Base-by-base conservation (phyloP, 345 rosid species). In the Pelargonium nanum region DNA sequence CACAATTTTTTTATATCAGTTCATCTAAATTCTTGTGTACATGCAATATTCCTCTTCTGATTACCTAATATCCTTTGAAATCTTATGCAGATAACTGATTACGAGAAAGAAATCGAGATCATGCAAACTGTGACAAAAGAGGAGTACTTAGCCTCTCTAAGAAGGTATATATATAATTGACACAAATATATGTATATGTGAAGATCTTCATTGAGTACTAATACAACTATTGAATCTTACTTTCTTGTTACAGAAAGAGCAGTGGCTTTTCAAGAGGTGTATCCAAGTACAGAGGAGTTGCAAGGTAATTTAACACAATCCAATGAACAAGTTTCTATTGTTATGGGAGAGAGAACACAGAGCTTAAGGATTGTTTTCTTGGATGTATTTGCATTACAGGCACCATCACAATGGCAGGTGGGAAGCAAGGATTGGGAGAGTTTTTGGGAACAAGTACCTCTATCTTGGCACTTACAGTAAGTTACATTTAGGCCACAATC, bases 371-470 rank as follows among this genome's bases (percentile, higher is more conserved):
- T 26, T 28, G 22, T 19, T 30, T 19, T 7, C 20, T 22, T 21
- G 19, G 19, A 21, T 12, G 1, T 17, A 55, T 23, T 15, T 28
- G 19, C 30, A 57, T 24, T 59, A 70, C 83, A 83, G 88, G 78
- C 87, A 82, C 69, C 90, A 82, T 59, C 83, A 85, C 51, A 85
- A 85, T 58, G 87, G 90, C 40, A 76, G 85, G 75, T 85, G 90
- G 90, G 90, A 85, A 71, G 90, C 87, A 53, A 80, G 90, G 60
- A 85, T 85, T 30, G 87, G 87, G 25, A 74, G 91, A 74, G 85
- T 80, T 53, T 85, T 85, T 4, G 87, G 91, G 53, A 82, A 80
- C 81, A 82, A 85, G 65, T 85, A 82, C 65, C 84, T 82, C 32
- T 85, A 85, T 62, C 85, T 85, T 45, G 91, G 91, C 60, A 85